Conservation (phyloP, 192 early-diverging fungal species). For the Gamsiella multidivaricata region DNA sequence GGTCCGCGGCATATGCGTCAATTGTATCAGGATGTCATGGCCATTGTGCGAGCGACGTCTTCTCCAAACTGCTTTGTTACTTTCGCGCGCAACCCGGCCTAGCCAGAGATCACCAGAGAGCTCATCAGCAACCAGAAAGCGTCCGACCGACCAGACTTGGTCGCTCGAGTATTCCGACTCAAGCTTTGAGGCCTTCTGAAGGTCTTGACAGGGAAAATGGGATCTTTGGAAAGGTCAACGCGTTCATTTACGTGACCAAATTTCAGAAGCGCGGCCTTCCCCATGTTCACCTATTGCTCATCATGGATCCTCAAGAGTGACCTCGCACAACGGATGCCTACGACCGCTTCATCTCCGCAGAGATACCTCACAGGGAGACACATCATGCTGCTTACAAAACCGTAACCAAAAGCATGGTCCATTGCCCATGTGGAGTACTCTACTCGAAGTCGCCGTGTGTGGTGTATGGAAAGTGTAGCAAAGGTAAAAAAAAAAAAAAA, state of each 20-base stretch:
- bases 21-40: slow-evolving; percentile 48
- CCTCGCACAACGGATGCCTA: too few species aligned
- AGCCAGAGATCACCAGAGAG: slow-evolving; percentile 33
- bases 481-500: slow-evolving; percentile 20
- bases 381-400: slow-evolving; percentile 22
- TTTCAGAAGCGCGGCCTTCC: too few species aligned
- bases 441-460: slow-evolving; percentile 35
- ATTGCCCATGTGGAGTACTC: slow-evolving; percentile 34
- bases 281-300: too few species aligned
- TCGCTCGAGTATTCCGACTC: slow-evolving; percentile 20
- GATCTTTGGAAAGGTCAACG: too few species aligned
- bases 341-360: too few species aligned
- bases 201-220: slow-evolving; percentile 31
- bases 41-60: slow-evolving; percentile 8
- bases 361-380: slow-evolving; percentile 26
- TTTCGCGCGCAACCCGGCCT: slow-evolving; percentile 36
- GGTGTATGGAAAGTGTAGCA: slow-evolving; percentile 24
- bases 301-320: too few species aligned
- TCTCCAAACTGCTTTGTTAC: slow-evolving; percentile 33
- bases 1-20: slow-evolving; percentile 28
- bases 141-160: slow-evolving; percentile 32
- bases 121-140: slow-evolving; percentile 12
- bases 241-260: too few species aligned
- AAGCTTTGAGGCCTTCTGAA: slow-evolving; percentile 22
- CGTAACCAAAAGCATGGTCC: slow-evolving; percentile 32